Evolutionary conservation across 192 early-diverging fungal species (phyloP).

Genomic region (Helicostylum pulchrum): DNA sequence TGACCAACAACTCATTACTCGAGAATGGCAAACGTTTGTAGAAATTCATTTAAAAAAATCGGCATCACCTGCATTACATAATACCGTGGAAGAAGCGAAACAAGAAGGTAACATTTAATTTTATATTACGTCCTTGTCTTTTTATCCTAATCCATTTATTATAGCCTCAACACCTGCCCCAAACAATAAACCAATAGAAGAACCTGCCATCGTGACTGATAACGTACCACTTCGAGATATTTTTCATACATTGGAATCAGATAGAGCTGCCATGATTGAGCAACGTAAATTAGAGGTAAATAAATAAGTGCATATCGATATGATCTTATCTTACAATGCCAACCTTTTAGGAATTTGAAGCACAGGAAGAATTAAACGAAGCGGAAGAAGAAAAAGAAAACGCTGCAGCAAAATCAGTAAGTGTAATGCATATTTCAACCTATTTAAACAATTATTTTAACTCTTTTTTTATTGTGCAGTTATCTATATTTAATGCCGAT

Average conservation of each 20-base stretch:
- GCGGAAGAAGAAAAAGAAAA: conserved; percentile 27
- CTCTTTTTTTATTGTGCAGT: conserved; percentile 25
- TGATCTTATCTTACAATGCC: background rate
- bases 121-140: too few species aligned
- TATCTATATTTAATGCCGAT: conserved; percentile 26
- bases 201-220: background rate
- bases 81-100: conserved; percentile 25
- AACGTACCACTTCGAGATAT: conserved; percentile 56
- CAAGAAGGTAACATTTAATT: conserved; percentile 25
- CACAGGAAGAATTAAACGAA: conserved; percentile 27
- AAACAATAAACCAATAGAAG: background rate
- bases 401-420: conserved; percentile 38
- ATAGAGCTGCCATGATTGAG: conserved; percentile 54
- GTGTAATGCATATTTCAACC: conserved; percentile 1
- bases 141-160: too few species aligned
- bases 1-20: background rate
- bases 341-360: conserved; percentile 21
- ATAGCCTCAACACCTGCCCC: background rate
- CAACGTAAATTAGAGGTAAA: conserved; percentile 43
- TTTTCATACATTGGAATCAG: conserved; percentile 67
- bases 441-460: conserved; percentile 16
- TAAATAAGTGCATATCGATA: background rate
- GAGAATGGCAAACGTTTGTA: conserved; percentile 3
- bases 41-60: conserved; percentile 1
- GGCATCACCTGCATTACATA: conserved; percentile 1